Evolutionary conservation across 2,329 filamentous ascomycete species (phyloP), one percentile per base, ranked within the genome.

Genomic region (Hypocrella siamensis): DNA sequence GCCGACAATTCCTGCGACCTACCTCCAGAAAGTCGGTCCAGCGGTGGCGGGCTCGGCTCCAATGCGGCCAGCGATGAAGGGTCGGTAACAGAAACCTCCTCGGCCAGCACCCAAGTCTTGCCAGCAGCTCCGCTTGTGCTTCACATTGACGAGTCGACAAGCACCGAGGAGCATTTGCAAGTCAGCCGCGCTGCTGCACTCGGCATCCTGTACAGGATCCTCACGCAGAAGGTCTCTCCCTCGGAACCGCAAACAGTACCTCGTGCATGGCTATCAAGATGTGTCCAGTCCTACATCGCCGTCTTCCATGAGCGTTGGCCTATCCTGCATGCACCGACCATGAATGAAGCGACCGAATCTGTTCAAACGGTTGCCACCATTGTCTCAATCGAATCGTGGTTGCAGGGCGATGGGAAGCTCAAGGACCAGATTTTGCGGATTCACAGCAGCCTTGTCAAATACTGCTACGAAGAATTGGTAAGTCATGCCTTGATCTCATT

Each of bases 251-350:
- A 28, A 2, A 35, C 24, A 30, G 31, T 44, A 3, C 35, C 41
- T 17, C 40, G 41, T 18, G 6, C 30, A 2, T 48, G 45, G 46
- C 37, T 45, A 4, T 28, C 37, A 11, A 35, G 33, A 4, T 41
- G 40, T 17, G 36, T 43, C 1, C 42, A 46, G 1, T 42, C 48
- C 0, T 67, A 60, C 22, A 49, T 63, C n/a, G 42, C 43, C 0
- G 36, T 46, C 0, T 58, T 62, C 19, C 59, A 63, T 34, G 46
- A 57, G 18, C 47, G 48, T 1, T 63, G 58, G 47, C 54, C 60
- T 5, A 41, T 60, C 3, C 39, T 64, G 4, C 57, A 60, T 36
- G 46, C 43, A 0, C 56, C 58, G 1, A 41, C 47, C 1, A 53
- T 53, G 31, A 48, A 46, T 24, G 46, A 40, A 17, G 46, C 53